phyloP scores from a whole-genome alignment of 1,284 basidiomycete species.

The Rugiboletus extremiorientalis region DNA sequence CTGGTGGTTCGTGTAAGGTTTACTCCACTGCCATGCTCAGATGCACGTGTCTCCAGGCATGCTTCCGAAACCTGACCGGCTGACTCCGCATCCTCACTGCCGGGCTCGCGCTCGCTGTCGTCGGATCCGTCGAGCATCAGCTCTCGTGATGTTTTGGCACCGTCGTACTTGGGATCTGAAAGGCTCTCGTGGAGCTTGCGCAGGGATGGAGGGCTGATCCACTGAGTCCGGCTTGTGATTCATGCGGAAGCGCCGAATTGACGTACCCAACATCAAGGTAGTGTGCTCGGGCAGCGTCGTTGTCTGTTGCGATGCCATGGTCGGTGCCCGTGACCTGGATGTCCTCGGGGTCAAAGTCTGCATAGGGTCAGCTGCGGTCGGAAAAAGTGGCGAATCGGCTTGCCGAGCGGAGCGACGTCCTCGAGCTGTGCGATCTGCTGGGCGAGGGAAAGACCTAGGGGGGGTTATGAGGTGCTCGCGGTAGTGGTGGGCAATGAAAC shows the following conservation, averaged over 20 bases:
- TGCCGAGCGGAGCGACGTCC: constrained; percentile 67
- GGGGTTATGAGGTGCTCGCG: constrained; percentile 1
- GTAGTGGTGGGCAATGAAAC: constrained; percentile 10
- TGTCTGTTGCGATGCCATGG: constrained; percentile 26
- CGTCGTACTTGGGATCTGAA: constrained; percentile 75
- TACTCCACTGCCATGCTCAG: constrained; percentile 4
- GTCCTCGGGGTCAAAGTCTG: constrained; percentile 82
- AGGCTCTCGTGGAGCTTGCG: constrained; percentile 62
- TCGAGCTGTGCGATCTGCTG: constrained; percentile 82
- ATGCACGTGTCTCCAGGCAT: constrained; percentile 27
- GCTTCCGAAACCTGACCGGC: constrained; percentile 14
- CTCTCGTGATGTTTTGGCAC: constrained; percentile 60
- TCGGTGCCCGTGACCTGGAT: constrained; percentile 38
- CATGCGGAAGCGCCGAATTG: constrained; percentile 28
- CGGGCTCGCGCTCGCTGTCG: constrained; percentile 37
- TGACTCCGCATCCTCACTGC: constrained; percentile 19
- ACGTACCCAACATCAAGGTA: constrained; percentile 80
- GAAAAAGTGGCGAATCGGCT: constrained; percentile 20
- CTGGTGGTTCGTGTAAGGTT: not conserved
- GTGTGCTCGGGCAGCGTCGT: constrained; percentile 61
- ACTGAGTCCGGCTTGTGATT: constrained; percentile 8
- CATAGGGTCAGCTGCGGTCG: constrained; percentile 7
- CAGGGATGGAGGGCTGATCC: constrained; percentile 62
- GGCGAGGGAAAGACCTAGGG: constrained; percentile 64
- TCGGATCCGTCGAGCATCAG: constrained; percentile 50